Conservation (phyloP, 208 protist species). For the Leishmania guyanensis region DNA sequence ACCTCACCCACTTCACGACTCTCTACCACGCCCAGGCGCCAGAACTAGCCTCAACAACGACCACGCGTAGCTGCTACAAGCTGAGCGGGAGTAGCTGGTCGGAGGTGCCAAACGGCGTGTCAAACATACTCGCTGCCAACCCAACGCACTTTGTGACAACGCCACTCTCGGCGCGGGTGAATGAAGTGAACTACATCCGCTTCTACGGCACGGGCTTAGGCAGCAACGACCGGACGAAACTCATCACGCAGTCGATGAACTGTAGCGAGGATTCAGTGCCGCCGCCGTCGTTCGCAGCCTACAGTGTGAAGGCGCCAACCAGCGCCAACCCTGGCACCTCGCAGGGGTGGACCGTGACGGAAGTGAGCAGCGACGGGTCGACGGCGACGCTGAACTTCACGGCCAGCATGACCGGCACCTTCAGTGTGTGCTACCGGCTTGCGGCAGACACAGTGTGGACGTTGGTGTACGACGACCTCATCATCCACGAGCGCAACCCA, state of each 20-base stretch:
- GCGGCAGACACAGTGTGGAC: conserved; percentile 85
- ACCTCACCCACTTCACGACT: conserved; percentile 49
- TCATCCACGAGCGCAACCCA: conserved; percentile 64
- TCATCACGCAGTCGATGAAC: conserved; percentile 62
- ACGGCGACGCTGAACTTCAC: conserved; percentile 67
- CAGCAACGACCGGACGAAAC: conserved; percentile 65
- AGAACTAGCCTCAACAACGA: conserved; percentile 29
- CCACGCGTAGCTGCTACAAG: conserved; percentile 67
- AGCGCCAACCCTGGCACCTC: conserved; percentile 18
- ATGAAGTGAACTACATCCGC: conserved; percentile 58
- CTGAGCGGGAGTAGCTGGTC: conserved; percentile 66
- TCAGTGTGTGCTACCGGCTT: conserved; percentile 88
- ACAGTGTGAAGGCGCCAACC: conserved; percentile 31
- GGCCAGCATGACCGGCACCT: conserved; percentile 47
- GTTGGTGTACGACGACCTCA: conserved; percentile 80
- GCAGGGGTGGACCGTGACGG: conserved; percentile 57
- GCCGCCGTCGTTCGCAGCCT: conserved; percentile 54
- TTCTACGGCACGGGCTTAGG: conserved; percentile 68
- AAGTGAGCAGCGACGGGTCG: conserved; percentile 35
- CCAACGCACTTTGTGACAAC: conserved; percentile 59
- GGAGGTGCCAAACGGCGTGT: conserved; percentile 60
- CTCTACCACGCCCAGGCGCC: conserved; percentile 65
- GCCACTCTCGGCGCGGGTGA: conserved; percentile 40
- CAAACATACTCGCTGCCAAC: conserved; percentile 72
- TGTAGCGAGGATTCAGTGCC: conserved; percentile 69